These are phyloP conservation scores for Lachnellula arida DNA, from an alignment of 2,329 filamentous ascomycete species.

Conservation along the genomic window DNA sequence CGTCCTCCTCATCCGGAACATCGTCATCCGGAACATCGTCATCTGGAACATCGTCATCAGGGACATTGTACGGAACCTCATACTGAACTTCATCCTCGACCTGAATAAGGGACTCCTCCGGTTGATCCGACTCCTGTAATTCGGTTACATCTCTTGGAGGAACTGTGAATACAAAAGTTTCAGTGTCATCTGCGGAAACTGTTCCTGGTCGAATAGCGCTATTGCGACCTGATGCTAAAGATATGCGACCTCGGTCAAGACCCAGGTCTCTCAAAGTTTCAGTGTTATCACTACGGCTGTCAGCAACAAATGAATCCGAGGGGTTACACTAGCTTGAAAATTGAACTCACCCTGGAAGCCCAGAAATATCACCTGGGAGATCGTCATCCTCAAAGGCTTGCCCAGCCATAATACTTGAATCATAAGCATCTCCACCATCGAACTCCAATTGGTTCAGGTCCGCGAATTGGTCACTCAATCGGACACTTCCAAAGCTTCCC, in stretches of 20 bases:
- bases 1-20: slow-evolving; percentile 1
- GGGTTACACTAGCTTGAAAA: background rate
- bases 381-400: slow-evolving; percentile 19
- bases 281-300: slow-evolving; percentile 21
- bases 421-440: slow-evolving; percentile 18
- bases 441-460: slow-evolving; percentile 26
- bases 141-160: slow-evolving; percentile 25
- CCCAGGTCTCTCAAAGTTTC: slow-evolving; percentile 18
- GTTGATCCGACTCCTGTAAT: background rate
- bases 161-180: slow-evolving; percentile 31
- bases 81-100: background rate
- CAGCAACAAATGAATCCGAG: background rate
- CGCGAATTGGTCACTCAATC: slow-evolving; percentile 49
- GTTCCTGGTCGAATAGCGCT: slow-evolving; percentile 27
- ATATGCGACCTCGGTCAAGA: slow-evolving; percentile 13
- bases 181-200: slow-evolving; percentile 30
- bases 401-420: slow-evolving; percentile 28
- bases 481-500: slow-evolving; percentile 45
- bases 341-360: slow-evolving; percentile 17
- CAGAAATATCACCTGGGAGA: slow-evolving; percentile 12
- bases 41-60: slow-evolving; percentile 1
- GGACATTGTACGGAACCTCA: background rate
- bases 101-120: background rate
- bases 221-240: slow-evolving; percentile 20
- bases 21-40: background rate